phyloP scores from a whole-genome alignment of 1,139 yeast genomes.

The Debaryomyces psychrophilus region DNA sequence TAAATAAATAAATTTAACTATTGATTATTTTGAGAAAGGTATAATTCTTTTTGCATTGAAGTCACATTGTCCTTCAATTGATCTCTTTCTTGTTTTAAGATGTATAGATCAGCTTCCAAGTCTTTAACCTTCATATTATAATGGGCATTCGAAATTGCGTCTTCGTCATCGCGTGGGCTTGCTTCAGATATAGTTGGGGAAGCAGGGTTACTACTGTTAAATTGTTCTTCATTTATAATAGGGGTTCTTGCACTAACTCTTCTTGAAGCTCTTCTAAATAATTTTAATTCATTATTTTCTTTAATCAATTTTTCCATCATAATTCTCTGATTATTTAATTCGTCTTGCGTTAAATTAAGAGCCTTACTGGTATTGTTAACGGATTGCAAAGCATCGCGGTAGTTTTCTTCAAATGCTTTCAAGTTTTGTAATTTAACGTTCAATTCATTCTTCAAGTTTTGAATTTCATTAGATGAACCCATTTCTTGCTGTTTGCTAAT shows the following conservation, averaged over 20 bases:
- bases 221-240: slow-evolving; percentile 19
- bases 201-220: slow-evolving; percentile 15
- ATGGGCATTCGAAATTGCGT: slow-evolving; percentile 62
- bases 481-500: slow-evolving; percentile 44
- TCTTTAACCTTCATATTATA: slow-evolving; percentile 79
- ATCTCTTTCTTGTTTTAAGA: slow-evolving; percentile 82
- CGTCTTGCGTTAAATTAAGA: slow-evolving; percentile 70
- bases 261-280: slow-evolving; percentile 50
- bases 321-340: slow-evolving; percentile 62
- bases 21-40: slow-evolving; percentile 26
- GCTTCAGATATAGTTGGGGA: slow-evolving; percentile 18
- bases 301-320: slow-evolving; percentile 57
- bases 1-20: slow-evolving; percentile 5
- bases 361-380: slow-evolving; percentile 79
- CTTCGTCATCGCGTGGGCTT: slow-evolving; percentile 43
- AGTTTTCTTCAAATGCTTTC: slow-evolving; percentile 56
- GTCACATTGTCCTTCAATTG: slow-evolving; percentile 70
- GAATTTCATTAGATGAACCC: slow-evolving; percentile 35
- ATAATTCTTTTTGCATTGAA: slow-evolving; percentile 59
- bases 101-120: slow-evolving; percentile 79
- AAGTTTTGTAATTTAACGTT: slow-evolving; percentile 31
- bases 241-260: slow-evolving; percentile 36
- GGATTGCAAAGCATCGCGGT: slow-evolving; percentile 70
- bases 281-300: slow-evolving; percentile 71
- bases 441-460: slow-evolving; percentile 41